Base-by-base conservation (phyloP, 352 stramenopile genomes). In the Globisporangium camurandrum region DNA sequence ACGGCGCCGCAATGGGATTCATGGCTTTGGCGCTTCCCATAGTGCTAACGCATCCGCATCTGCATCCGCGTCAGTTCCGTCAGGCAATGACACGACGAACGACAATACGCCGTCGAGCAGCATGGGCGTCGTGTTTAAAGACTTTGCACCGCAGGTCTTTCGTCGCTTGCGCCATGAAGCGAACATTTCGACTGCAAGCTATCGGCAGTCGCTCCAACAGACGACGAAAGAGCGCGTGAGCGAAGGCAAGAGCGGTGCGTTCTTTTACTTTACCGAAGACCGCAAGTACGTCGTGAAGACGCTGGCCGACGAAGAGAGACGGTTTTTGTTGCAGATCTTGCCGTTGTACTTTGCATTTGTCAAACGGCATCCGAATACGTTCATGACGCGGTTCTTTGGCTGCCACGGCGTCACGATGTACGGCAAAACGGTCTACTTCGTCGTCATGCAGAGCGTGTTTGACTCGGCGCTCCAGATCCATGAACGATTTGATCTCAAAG, bases 201-300 rank as follows among this genome's bases (percentile, higher is more conserved):
- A 90, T 38, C 75, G 73, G 0, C 67, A 71, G 30, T 89, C 79
- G 20, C 59, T 89, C 20, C 55, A 86, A 41, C 74, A 86, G 28
- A 88, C 75, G 3, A 88, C 79, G 0, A 86, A 87, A 43, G 78
- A 92, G 39, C 65, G 75, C 16, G 76, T 90, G 65, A 88, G 74
- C 39, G 81, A 92, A 49, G 78, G 78, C 58, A 92, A 92, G 38
- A 88, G 75, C 46, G 81, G 81, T 7, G 77, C 77, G 8, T 92
- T 89, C 49, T 89, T 92, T 49, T 92, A 89, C 56, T 92, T 86
- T 51, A 88, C 81, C 0, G 69, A 89, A 51, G 81, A 92, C 33
- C 75, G 71, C 42, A 88, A 88, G 57, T 92, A 88, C 44, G 75
- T 92, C 1, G 78, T 92, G 17, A 92, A 92, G 63, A 92, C 81